These are phyloP conservation scores for Pseudopithomyces maydicus DNA, from an alignment of 2,329 filamentous ascomycete genomes.

Conservation along the genomic window DNA sequence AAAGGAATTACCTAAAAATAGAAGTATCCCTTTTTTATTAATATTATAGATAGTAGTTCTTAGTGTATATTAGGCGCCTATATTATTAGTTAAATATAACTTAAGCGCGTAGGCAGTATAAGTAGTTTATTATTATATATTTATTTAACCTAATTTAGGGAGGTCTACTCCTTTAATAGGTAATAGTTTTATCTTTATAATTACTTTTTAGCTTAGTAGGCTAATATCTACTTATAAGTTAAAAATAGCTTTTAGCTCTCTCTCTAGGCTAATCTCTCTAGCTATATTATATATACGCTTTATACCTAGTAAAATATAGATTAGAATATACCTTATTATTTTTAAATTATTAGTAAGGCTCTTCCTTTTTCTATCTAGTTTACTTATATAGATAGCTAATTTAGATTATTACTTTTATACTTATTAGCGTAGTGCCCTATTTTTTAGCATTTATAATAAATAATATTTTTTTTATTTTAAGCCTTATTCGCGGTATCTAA, in stretches of 20 bases:
- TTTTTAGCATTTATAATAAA: too few species aligned
- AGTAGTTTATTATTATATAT: neutral
- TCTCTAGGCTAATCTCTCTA: neutral
- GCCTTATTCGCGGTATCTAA: too few species aligned
- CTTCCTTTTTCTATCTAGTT: neutral
- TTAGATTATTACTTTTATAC: neutral
- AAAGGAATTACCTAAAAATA: too few species aligned
- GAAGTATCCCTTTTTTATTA: neutral
- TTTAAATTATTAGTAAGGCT: neutral
- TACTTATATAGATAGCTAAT: too few species aligned
- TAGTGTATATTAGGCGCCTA: neutral
- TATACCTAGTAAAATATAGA: too few species aligned
- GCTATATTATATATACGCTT: too few species aligned
- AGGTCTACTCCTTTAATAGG: neutral
- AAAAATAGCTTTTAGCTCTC: neutral
- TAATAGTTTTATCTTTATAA: neutral
- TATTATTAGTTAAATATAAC: neutral
- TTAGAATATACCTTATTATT: too few species aligned
- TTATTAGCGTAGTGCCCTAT: neutral
- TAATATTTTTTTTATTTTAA: too few species aligned
- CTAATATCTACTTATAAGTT: neutral
- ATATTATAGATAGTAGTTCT: neutral
- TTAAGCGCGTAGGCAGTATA: too few species aligned
- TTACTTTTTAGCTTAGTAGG: neutral
- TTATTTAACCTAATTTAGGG: neutral